Percentiles rank a stretch among this genome's conserved stretches.
phyloP scores from a whole-genome alignment of 345 rosid genomes.

The Abelmoschus esculentus region DNA sequence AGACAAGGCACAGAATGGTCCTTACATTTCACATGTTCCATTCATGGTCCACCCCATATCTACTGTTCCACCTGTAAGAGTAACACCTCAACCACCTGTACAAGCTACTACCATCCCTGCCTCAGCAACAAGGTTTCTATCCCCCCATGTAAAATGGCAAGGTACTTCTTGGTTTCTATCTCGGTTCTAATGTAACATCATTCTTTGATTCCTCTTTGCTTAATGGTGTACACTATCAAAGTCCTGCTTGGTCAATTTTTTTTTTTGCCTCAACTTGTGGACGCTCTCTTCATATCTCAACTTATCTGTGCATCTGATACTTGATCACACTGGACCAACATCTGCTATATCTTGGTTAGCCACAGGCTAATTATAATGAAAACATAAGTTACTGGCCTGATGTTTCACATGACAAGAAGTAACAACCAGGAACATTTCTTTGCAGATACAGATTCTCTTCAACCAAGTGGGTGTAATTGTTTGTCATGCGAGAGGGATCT shows the following conservation, averaged over 20 bases:
- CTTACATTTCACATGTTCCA: background rate
- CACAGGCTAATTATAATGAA: too few relatives aligned
- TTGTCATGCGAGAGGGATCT: constrained; percentile 35
- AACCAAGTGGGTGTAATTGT: constrained; percentile 26
- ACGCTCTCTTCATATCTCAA: background rate
- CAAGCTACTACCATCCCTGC: background rate
- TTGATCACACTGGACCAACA: background rate
- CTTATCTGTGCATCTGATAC: too few relatives aligned
- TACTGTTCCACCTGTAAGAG: background rate
- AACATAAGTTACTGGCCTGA: background rate
- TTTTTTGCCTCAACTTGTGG: too few relatives aligned
- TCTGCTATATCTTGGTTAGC: background rate
- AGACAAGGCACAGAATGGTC: background rate
- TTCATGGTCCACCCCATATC: background rate
- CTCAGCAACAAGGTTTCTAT: background rate
- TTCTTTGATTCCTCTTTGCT: too few relatives aligned
- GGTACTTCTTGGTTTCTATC: constrained; percentile 14
- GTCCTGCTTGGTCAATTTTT: too few relatives aligned
- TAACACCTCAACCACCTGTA: background rate
- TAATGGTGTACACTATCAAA: too few relatives aligned
- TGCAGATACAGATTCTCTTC: constrained; percentile 17
- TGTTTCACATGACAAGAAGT: background rate
- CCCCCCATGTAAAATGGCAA: constrained; percentile 10
- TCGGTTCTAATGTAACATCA: too few relatives aligned
- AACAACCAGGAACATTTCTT: background rate